Evolutionary conservation across 208 protist species (phyloP), one percentile per base, ranked within the genome.

Genomic region (Trypanosoma conorhini): DNA sequence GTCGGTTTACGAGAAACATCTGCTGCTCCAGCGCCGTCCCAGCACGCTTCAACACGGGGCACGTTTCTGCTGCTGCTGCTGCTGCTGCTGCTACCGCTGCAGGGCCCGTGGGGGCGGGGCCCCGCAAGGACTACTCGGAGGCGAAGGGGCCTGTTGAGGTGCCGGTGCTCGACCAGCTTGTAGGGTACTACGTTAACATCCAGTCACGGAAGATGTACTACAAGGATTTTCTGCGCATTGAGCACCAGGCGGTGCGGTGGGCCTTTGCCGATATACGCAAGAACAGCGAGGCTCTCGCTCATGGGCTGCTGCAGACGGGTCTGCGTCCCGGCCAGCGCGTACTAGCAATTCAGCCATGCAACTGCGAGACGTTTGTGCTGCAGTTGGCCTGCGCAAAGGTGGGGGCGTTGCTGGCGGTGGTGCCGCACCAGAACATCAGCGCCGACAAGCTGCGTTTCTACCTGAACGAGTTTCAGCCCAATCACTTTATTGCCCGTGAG

Each of bases 131-230:
- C 15, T 96, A 93, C 73, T 94, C 91, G 65, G 88, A 93, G 74
- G 66, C 88, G 62, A 92, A 92, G 71, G 88, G 88, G 28, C 67
- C 62, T 15, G 62, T 72, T n/a, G 72, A 78, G 26, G 73, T 80
- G 10, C 88, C 88, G 5, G 87, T 96, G 52, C 80, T 97, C 21
- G 91, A 96, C 71, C 90, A 97, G 76, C 88, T 95, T 55, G 85
- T 96, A 44, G 93, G 93, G 40, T 97, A 97, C 77, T 97, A 97
- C 76, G 87, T 96, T 26, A 97, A 95, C 76, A 93, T 95, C 66
- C 93, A 97, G 75, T 94, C 93, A n/a, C 82, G 93, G 33, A 95
- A 95, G 77, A 94, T 97, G 93, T 95, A 95, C 79, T 95, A 97
- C 89, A 97, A 95, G 71, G 91, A 94, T 70, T 93, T 94, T 62